Base-by-base conservation (phyloP, 257 asterid species). In the Solanum rostratum region DNA sequence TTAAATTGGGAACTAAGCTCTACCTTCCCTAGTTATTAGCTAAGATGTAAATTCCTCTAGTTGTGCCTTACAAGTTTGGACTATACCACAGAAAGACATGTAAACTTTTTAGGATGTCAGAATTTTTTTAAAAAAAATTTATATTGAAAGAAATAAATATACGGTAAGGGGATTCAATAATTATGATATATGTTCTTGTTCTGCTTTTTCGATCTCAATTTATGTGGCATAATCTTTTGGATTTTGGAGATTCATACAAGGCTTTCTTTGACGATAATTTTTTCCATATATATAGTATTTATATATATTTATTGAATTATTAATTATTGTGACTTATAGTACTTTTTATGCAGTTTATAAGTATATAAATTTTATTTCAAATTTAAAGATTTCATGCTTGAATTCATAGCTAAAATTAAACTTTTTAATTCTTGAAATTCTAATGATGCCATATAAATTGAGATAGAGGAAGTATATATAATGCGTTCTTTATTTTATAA, bases 371-470 rank as follows among this genome's bases (percentile, higher is more conserved):
- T n/a, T n/a, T n/a, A 55, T 55, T 55, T 20, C 63, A n/a, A 9
- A 2, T 6, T 20, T 55, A 20, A 55, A 19, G 8, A 0, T 54
- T 54, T 11, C n/a, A 10, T 57, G 11, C 65, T 6, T 4, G 3
- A 57, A 57, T 20, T 57, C 10, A 57, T 3, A 24, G 65, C 3
- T 57, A n/a, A n/a, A n/a, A 57, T 3, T 57, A 57, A 20, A n/a
- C 0, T 20, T 1, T 57, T n/a, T 10, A 3, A n/a, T 6, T n/a
- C 7, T 10, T 6, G 10, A 57, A 10, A n/a, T n/a, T 10, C 1
- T 1, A n/a, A 57, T 0, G 7, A 57, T n/a, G 5, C 0, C 7
- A 57, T n/a, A n/a, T 57, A 57, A n/a, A 10, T 5, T 57, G 0
- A 9, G 1, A 57, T 6, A n/a, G 1, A 57, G 1, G 0, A 1